Percentiles rank a stretch among this genome's conserved stretches.
Conservation (phyloP, 208 protist species). For the Wallacemonas sp. region DNA sequence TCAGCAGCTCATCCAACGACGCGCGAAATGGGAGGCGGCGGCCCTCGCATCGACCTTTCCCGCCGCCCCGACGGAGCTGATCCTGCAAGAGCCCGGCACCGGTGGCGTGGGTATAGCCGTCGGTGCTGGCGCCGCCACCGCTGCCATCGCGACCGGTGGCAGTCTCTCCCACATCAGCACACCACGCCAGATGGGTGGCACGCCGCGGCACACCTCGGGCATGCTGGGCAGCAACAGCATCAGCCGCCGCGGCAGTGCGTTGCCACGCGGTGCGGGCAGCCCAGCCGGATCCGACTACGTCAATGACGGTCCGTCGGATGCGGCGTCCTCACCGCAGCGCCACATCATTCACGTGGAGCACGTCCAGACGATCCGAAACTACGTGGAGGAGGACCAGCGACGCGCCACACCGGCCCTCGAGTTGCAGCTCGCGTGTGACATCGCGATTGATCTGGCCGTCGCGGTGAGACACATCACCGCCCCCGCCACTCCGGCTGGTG, state of each 20-base stretch:
- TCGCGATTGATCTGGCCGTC: conserved; percentile 37
- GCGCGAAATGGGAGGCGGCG: conserved; percentile 1
- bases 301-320: neutral
- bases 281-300: neutral
- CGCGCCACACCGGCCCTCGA: conserved; percentile 48
- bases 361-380: conserved; percentile 55
- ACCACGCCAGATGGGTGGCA: neutral
- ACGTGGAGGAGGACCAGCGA: conserved; percentile 38
- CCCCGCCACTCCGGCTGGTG: no score
- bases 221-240: neutral
- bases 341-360: conserved; percentile 53
- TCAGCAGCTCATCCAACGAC: conserved; percentile 13
- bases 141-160: neutral
- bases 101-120: conserved; percentile 1
- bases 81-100: conserved; percentile 8
- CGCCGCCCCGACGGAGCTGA: neutral
- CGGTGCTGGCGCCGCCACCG: conserved; percentile 2
- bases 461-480: neutral
- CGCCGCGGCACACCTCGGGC: neutral
- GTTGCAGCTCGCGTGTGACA: conserved; percentile 52
- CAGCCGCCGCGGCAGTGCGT: neutral
- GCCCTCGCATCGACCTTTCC: neutral
- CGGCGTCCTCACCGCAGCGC: neutral
- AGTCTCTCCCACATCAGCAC: conserved; percentile 14
- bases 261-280: neutral